A percentile compares a stretch with the other conserved stretches of the same genome.
These are phyloP conservation scores for Aureobasidium leucospermi DNA, from an alignment of 2,329 filamentous ascomycete species.

Conservation along the genomic window DNA sequence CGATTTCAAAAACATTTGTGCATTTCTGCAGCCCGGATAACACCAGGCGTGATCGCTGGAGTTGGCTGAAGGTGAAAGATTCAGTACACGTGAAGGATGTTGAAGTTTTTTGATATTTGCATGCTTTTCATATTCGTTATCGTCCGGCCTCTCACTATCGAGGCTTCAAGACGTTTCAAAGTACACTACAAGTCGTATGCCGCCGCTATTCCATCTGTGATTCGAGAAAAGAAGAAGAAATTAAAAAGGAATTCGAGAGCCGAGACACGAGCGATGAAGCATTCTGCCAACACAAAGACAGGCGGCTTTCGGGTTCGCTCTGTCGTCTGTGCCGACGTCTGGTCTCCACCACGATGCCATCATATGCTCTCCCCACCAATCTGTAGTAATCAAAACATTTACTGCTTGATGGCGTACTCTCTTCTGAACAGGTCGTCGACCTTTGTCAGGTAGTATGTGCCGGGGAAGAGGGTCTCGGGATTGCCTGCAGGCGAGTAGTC, in stretches of 20 bases:
- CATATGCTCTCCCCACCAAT: background rate
- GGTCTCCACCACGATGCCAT: constrained; percentile 8
- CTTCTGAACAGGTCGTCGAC: constrained; percentile 47
- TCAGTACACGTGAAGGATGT: too few species aligned
- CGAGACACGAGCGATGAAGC: background rate
- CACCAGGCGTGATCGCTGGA: too few species aligned
- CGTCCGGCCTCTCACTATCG: background rate
- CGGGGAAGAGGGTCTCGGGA: constrained; percentile 37
- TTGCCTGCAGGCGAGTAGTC: constrained; percentile 40
- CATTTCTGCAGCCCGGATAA: too few species aligned
- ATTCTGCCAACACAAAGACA: background rate
- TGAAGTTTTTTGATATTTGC: background rate
- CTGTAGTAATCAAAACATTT: constrained; percentile 16
- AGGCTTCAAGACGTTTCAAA: background rate
- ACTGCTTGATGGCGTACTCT: constrained; percentile 43
- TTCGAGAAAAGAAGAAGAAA: constrained; percentile 1
- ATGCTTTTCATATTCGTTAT: constrained; percentile 7
- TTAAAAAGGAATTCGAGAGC: background rate
- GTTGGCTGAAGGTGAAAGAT: too few species aligned
- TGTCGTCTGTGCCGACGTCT: background rate
- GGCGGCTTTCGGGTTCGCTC: background rate
- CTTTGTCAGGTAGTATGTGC: constrained; percentile 45
- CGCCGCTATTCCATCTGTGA: background rate
- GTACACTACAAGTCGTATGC: constrained; percentile 9
- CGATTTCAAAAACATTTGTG: too few species aligned